Conservation (phyloP, 768 basidiomycete genomes). For the Auricularia heimuer region DNA sequence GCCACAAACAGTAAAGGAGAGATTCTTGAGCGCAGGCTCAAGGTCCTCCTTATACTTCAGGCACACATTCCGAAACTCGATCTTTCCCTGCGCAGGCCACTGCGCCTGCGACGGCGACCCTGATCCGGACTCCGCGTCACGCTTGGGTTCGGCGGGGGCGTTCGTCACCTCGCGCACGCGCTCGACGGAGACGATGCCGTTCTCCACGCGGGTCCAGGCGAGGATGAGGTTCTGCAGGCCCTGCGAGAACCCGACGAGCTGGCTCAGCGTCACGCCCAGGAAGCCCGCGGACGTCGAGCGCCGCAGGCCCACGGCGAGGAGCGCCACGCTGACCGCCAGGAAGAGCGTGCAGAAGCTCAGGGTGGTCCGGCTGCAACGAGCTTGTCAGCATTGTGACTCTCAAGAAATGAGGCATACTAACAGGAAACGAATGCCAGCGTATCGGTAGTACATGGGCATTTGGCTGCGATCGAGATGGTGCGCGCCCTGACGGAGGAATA, state of each 20-base stretch:
- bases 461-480: slow-evolving; percentile 5
- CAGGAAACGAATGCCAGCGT: slow-evolving; percentile 7
- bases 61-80: slow-evolving; percentile 5
- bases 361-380: not conserved
- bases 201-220: slow-evolving; percentile 5
- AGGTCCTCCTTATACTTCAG: slow-evolving; percentile 7
- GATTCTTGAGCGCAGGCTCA: slow-evolving; percentile 3
- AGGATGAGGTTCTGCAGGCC: slow-evolving; percentile 3
- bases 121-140: not conserved
- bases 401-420: not conserved
- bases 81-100: slow-evolving; percentile 4
- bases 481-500: slow-evolving; percentile 3
- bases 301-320: slow-evolving; percentile 6
- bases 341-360: slow-evolving; percentile 4
- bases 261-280: slow-evolving; percentile 5
- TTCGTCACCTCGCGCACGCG: slow-evolving; percentile 5
- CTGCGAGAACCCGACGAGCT: slow-evolving; percentile 3
- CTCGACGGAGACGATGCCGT: slow-evolving; percentile 6
- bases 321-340: not conserved
- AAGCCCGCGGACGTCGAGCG: not conserved
- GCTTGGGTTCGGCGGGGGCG: slow-evolving; percentile 2
- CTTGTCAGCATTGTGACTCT: not conserved
- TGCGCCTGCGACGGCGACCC: not conserved
- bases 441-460: slow-evolving; percentile 6
- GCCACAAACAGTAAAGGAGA: not conserved